A percentile compares a stretch with the other conserved stretches of the same genome.
Conservation (phyloP, 257 asterid genomes). For the Handroanthus guayacan region DNA sequence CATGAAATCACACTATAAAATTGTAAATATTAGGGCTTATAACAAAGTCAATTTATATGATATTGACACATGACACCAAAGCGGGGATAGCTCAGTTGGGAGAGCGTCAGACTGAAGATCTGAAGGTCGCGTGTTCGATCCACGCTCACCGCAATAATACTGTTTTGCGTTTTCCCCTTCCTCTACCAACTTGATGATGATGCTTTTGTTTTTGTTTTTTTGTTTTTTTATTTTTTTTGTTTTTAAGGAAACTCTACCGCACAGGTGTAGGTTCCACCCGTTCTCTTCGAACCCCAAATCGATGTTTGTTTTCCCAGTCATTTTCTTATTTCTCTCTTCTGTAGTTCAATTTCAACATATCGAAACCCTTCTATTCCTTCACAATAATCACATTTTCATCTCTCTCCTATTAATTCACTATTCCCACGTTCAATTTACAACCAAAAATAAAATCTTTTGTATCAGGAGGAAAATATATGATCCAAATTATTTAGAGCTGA, state of each 20-base stretch:
- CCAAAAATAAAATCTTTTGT: background rate
- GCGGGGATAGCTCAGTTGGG: conserved; percentile 99
- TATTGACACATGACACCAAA: no score
- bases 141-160: conserved; percentile 82
- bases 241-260: background rate
- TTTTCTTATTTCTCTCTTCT: background rate
- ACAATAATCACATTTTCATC: no score
- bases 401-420: background rate
- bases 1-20: no score
- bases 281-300: background rate
- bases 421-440: background rate
- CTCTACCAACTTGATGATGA: no score
- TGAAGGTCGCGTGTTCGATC: conserved; percentile 98
- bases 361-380: no score
- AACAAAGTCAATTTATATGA: no score
- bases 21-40: no score
- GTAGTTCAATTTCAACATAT: no score
- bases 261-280: conserved; percentile 10
- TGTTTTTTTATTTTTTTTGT: background rate
- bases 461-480: no score
- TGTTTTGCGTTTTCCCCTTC: no score
- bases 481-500: background rate
- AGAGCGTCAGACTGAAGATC: conserved; percentile 98
- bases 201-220: background rate
- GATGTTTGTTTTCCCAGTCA: background rate